These are phyloP conservation scores for Zoysia japonica DNA, from an alignment of 176 grass and related monocot genomes.

Conservation along the genomic window DNA sequence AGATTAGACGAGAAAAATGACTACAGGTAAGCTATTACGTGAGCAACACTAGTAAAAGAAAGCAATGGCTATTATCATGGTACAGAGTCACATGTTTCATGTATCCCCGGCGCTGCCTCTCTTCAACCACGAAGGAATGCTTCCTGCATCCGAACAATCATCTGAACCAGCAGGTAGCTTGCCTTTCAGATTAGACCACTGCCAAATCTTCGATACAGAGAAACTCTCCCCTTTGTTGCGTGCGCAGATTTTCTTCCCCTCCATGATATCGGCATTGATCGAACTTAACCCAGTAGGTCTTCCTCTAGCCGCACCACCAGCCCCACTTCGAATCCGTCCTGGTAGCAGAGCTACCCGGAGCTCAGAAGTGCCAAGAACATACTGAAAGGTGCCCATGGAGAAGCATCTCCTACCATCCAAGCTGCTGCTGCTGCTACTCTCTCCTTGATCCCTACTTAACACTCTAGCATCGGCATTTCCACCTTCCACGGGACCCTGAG, in stretches of 20 bases:
- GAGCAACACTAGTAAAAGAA: conserved; percentile 38
- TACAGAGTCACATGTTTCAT: conserved; percentile 50
- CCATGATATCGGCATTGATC: conserved; percentile 53
- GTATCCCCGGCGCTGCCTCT: conserved; percentile 39
- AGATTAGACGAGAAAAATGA: conserved; percentile 47
- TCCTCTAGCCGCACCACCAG: conserved; percentile 31
- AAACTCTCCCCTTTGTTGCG: conserved; percentile 82
- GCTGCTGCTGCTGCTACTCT: conserved; percentile 85
- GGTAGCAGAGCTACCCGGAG: conserved; percentile 66
- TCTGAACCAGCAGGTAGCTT: conserved; percentile 59
- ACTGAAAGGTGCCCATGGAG: conserved; percentile 91
- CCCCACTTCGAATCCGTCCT: conserved; percentile 28
- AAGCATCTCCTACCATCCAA: conserved; percentile 91
- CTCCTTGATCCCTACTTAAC: conserved; percentile 65
- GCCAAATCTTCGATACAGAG: conserved; percentile 92
- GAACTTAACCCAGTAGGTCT: conserved; percentile 44
- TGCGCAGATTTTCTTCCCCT: conserved; percentile 67
- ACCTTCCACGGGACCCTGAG: conserved; percentile 40
- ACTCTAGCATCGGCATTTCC: conserved; percentile 31
- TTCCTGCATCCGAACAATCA: conserved; percentile 51
- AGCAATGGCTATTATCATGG: conserved; percentile 40
- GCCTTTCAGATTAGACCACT: conserved; percentile 73
- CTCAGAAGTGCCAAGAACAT: conserved; percentile 70
- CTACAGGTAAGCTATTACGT: conserved; percentile 44
- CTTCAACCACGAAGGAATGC: conserved; percentile 71